Conservation (phyloP, 768 basidiomycete species). For the Rhizopogon vinicolor region DNA sequence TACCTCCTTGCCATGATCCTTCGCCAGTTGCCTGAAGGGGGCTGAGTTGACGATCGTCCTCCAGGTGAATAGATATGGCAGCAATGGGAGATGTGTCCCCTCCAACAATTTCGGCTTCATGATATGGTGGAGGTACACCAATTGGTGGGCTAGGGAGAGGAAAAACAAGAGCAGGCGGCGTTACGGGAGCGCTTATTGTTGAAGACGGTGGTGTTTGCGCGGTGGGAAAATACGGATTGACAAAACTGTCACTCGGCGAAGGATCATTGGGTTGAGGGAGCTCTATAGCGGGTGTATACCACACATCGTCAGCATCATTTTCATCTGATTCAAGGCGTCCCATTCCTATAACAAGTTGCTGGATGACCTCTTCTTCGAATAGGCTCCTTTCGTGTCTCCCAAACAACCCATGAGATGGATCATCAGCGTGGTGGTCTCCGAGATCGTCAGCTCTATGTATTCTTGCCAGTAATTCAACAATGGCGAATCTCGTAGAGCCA, state of each 20-base stretch:
- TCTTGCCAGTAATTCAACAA: slow-evolving; percentile 74
- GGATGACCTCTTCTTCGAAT: slow-evolving; percentile 77
- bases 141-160: slow-evolving; percentile 8
- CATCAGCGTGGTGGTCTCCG: slow-evolving; percentile 30
- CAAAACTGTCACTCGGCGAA: slow-evolving; percentile 2
- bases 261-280: slow-evolving; percentile 10
- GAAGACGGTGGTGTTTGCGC: slow-evolving; percentile 26
- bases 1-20: neutral
- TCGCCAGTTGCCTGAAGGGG: neutral
- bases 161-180: slow-evolving; percentile 13
- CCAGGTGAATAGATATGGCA: slow-evolving; percentile 12
- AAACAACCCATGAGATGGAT: slow-evolving; percentile 41
- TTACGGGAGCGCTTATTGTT: slow-evolving; percentile 11
- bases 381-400: slow-evolving; percentile 50
- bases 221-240: slow-evolving; percentile 55
- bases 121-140: slow-evolving; percentile 12
- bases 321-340: slow-evolving; percentile 56
- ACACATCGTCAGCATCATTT: slow-evolving; percentile 33
- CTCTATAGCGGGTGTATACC: slow-evolving; percentile 27
- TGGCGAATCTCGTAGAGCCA: slow-evolving; percentile 64
- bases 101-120: slow-evolving; percentile 8
- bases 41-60: slow-evolving; percentile 6
- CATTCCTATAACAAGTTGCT: slow-evolving; percentile 88
- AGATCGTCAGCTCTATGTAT: slow-evolving; percentile 57
- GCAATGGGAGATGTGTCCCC: slow-evolving; percentile 12